Conservation (phyloP, 1,284 basidiomycete species). For the Tilletia horrida region DNA sequence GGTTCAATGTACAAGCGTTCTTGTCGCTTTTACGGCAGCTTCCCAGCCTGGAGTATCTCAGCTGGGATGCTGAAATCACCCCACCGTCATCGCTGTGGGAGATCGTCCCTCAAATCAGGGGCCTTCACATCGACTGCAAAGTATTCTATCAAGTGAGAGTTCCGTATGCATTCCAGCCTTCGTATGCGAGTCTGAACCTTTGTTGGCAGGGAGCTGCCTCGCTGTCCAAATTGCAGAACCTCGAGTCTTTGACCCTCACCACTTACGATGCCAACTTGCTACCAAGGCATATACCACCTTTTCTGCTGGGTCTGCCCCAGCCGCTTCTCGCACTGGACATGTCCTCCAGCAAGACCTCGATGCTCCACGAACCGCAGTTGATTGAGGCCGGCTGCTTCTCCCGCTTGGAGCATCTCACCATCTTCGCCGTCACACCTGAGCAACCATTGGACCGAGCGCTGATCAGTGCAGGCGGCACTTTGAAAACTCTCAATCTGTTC, state of each 20-base stretch:
- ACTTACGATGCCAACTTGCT: slow-evolving; percentile 31
- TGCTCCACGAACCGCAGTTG: slow-evolving; percentile 24
- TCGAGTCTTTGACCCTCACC: slow-evolving; percentile 27
- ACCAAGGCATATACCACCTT: slow-evolving; percentile 20
- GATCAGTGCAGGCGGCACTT: slow-evolving; percentile 18
- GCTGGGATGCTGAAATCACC: slow-evolving; percentile 16
- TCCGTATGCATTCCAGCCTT: background rate
- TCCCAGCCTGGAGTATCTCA: slow-evolving; percentile 5
- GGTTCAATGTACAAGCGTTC: background rate
- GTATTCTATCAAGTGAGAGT: background rate
- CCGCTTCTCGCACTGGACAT: slow-evolving; percentile 23
- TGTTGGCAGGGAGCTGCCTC: slow-evolving; percentile 17
- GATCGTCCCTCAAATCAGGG: background rate
- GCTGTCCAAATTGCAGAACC: slow-evolving; percentile 10
- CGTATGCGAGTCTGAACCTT: background rate
- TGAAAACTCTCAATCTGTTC: slow-evolving; percentile 23
- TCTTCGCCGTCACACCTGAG: slow-evolving; percentile 31
- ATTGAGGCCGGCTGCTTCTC: slow-evolving; percentile 21
- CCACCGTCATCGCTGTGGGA: slow-evolving; percentile 10
- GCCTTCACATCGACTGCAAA: slow-evolving; percentile 20
- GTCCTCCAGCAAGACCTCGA: slow-evolving; percentile 28
- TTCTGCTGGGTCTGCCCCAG: slow-evolving; percentile 20
- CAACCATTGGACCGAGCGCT: slow-evolving; percentile 22
- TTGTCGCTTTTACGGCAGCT: background rate
- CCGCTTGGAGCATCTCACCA: slow-evolving; percentile 25